These are phyloP conservation scores for Falciphora oryzae DNA, from an alignment of 2,329 filamentous ascomycete species.

Conservation along the genomic window DNA sequence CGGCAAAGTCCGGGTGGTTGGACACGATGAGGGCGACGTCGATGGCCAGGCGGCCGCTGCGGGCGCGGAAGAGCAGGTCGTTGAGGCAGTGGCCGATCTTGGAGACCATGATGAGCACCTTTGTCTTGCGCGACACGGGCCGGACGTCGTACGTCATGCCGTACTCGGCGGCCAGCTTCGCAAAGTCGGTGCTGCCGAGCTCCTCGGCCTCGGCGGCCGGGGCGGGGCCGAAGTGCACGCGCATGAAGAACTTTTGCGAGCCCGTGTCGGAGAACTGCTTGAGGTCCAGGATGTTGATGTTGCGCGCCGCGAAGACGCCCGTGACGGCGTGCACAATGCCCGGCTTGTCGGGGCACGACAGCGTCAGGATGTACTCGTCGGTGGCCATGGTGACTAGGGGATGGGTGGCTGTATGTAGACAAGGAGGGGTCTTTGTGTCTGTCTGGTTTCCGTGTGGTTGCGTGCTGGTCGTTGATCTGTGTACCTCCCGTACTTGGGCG, in stretches of 20 bases:
- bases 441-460: neutral
- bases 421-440: neutral
- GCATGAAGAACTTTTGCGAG: constrained; percentile 79
- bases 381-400: constrained; percentile 25
- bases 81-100: constrained; percentile 85
- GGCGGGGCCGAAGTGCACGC: constrained; percentile 70
- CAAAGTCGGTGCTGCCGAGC: constrained; percentile 50
- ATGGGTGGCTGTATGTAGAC: neutral
- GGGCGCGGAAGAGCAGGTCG: constrained; percentile 71
- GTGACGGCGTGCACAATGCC: constrained; percentile 84
- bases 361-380: constrained; percentile 66
- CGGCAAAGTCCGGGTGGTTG: constrained; percentile 70
- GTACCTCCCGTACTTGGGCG: too few relatives aligned
- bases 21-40: constrained; percentile 75
- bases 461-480: neutral
- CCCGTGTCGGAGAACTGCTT: constrained; percentile 77
- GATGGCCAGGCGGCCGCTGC: constrained; percentile 66
- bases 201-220: constrained; percentile 42
- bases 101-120: constrained; percentile 82
- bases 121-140: constrained; percentile 62
- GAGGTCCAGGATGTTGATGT: constrained; percentile 76
- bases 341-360: constrained; percentile 78
- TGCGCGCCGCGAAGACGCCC: constrained; percentile 65
- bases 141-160: constrained; percentile 66
- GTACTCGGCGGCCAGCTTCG: constrained; percentile 16